phyloP scores from a whole-genome alignment of 768 basidiomycete genomes.

The Termitomyces sp. region DNA sequence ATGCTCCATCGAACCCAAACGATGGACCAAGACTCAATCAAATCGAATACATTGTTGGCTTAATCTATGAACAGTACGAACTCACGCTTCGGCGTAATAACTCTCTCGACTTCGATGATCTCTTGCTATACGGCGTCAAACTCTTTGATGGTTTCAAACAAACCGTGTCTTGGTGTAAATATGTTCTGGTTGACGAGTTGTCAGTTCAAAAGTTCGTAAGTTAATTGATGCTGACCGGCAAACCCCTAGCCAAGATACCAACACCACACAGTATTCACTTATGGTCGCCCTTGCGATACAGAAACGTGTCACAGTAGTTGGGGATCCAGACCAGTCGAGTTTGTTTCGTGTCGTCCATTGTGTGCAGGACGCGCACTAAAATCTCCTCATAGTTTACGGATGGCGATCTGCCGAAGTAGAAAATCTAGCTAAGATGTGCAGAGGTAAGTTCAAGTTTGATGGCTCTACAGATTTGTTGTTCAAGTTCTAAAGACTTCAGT shows the following conservation, averaged over 20 bases:
- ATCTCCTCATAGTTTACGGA: constrained; percentile 54
- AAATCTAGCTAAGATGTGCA: constrained; percentile 69
- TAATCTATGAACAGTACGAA: constrained; percentile 67
- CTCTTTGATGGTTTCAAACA: constrained; percentile 49
- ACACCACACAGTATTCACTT: constrained; percentile 74
- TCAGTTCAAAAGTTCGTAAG: constrained; percentile 29
- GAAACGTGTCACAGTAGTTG: constrained; percentile 71
- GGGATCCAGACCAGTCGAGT: constrained; percentile 92
- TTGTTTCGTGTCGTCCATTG: constrained; percentile 9
- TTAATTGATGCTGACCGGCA: background rate
- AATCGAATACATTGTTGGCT: constrained; percentile 37
- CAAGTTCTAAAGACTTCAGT: constrained; percentile 49
- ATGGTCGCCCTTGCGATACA: constrained; percentile 60
- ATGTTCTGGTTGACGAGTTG: constrained; percentile 82
- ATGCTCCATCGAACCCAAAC: background rate
- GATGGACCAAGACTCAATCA: constrained; percentile 11
- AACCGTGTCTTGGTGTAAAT: constrained; percentile 54
- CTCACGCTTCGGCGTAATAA: constrained; percentile 53
- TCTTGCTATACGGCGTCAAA: constrained; percentile 66
- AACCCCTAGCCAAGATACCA: constrained; percentile 65
- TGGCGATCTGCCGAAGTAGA: constrained; percentile 81
- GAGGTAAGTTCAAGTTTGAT: constrained; percentile 32
- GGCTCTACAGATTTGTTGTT: background rate
- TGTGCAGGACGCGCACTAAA: background rate
- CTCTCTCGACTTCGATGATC: constrained; percentile 84